phyloP scores from a whole-genome alignment of 176 grass and related monocot species.

The Carex parvula region DNA sequence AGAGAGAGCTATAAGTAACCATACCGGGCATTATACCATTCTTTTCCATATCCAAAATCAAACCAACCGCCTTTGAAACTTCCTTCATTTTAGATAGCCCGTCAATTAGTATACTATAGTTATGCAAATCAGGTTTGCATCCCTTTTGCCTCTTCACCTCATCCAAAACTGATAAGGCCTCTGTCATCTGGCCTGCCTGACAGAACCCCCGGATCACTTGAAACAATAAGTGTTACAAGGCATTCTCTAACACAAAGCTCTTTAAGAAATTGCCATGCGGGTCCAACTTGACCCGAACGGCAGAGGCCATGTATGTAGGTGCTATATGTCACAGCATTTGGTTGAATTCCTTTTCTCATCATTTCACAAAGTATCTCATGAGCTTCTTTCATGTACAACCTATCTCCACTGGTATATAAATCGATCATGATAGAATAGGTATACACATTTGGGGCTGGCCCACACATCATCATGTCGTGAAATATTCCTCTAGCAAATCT shows the following conservation, averaged over 20 bases:
- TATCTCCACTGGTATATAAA: constrained; percentile 47
- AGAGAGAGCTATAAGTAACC: constrained; percentile 47
- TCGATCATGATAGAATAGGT: constrained; percentile 55
- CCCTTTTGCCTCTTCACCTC: constrained; percentile 38
- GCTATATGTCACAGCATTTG: constrained; percentile 50
- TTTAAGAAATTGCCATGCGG: constrained; percentile 54
- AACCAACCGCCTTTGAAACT: constrained; percentile 28
- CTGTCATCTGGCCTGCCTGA: constrained; percentile 30
- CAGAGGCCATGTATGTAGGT: constrained; percentile 65
- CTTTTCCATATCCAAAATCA: constrained; percentile 54
- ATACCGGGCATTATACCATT: constrained; percentile 48
- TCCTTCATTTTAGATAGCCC: constrained; percentile 47
- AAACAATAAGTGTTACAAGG: constrained; percentile 50
- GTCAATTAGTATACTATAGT: constrained; percentile 58
- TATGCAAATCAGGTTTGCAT: constrained; percentile 39
- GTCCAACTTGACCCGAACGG: constrained; percentile 26
- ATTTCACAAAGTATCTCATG: constrained; percentile 54
- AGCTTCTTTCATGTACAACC: constrained; percentile 46
- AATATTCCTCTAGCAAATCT: constrained; percentile 41
- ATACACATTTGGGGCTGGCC: constrained; percentile 55
- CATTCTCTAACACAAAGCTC: constrained; percentile 24
- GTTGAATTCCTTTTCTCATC: constrained; percentile 35
- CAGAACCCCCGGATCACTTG: constrained; percentile 69
- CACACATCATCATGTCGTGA: constrained; percentile 56
- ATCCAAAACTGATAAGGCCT: constrained; percentile 47